Evolutionary conservation across 306 rosid genomes (phyloP).

Genomic region (Cicer yamashitae): DNA sequence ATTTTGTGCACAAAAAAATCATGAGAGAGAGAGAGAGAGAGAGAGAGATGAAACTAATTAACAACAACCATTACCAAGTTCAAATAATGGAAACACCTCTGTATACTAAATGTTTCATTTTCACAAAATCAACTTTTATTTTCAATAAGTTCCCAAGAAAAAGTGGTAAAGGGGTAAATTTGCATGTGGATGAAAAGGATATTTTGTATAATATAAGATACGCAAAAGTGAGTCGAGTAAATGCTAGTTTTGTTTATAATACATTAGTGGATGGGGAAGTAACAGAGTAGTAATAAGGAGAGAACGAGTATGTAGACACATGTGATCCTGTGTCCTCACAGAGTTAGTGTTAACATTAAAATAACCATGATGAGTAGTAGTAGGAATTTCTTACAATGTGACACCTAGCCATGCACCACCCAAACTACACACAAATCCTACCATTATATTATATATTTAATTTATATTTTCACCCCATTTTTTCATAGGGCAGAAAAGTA

Average conservation of each 20-base stretch:
- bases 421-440: too few species aligned
- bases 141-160: slow-evolving; percentile 31
- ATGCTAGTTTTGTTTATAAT: background rate
- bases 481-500: too few species aligned
- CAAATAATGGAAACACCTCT: slow-evolving; percentile 3
- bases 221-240: background rate
- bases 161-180: background rate
- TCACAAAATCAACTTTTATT: too few species aligned
- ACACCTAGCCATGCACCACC: background rate
- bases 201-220: background rate
- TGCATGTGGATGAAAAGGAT: slow-evolving; percentile 16
- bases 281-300: slow-evolving; percentile 7
- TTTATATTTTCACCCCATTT: too few species aligned
- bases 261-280: background rate
- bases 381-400: background rate
- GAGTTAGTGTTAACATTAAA: slow-evolving; percentile 5
- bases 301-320: slow-evolving; percentile 39
- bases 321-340: slow-evolving; percentile 19
- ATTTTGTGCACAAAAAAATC: background rate
- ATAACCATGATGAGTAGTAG: background rate
- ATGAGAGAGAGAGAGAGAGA: background rate
- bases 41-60: background rate
- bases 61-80: slow-evolving; percentile 9
- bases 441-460: too few species aligned
- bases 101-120: background rate